These are phyloP conservation scores for Arthrinium puccinioides DNA, from an alignment of 2,329 filamentous ascomycete species.

Conservation along the genomic window DNA sequence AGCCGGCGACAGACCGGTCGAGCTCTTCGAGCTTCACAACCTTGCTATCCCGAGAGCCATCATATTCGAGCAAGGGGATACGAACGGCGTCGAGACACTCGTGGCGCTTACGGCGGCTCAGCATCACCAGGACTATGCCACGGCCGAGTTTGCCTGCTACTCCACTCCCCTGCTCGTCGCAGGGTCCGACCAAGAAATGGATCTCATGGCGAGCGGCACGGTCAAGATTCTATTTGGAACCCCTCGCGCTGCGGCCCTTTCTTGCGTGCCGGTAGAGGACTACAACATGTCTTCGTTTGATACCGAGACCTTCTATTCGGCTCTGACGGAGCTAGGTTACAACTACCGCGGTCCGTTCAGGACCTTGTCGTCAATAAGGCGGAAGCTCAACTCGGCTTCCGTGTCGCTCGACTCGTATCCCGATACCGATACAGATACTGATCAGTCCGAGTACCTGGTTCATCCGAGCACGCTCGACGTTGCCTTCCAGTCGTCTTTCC, in stretches of 20 bases:
- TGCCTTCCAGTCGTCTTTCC: conserved; percentile 21
- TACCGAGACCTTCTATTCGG: background rate
- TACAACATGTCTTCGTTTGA: conserved; percentile 1
- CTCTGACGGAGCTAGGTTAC: background rate
- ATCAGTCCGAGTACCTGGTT: conserved; percentile 25
- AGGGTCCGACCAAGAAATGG: conserved; percentile 9
- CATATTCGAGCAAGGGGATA: conserved; percentile 9
- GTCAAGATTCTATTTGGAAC: too few species aligned
- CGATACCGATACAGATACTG: background rate
- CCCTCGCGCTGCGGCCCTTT: too few species aligned
- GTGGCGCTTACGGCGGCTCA: conserved; percentile 11
- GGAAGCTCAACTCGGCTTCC: conserved; percentile 1
- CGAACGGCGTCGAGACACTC: conserved; percentile 14
- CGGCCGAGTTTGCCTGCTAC: conserved; percentile 10
- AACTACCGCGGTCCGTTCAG: background rate
- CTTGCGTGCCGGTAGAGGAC: too few species aligned
- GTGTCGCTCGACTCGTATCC: conserved; percentile 1
- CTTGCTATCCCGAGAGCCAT: conserved; percentile 12
- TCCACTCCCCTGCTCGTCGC: conserved; percentile 7
- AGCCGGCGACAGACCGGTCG: background rate
- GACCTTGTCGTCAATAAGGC: background rate
- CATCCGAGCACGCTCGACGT: conserved; percentile 23
- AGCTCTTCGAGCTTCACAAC: conserved; percentile 11
- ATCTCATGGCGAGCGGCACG: conserved; percentile 10
- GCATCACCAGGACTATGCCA: conserved; percentile 4